Base-by-base conservation (phyloP, 148 eudicot genomes). In the Polygonum aviculare region DNA sequence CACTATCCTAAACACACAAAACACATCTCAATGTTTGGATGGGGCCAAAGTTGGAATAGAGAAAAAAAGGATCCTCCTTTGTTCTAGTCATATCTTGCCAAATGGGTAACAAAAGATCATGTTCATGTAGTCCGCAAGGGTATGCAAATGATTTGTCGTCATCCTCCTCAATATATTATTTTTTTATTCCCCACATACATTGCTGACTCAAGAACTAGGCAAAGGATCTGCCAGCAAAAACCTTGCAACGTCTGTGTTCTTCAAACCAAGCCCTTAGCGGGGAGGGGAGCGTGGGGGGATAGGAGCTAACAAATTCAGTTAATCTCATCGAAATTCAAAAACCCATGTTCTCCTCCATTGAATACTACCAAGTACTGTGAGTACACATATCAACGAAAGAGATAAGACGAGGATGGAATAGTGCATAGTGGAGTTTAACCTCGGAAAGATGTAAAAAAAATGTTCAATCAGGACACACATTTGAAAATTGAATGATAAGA, bases 161-260 rank as follows among this genome's bases (percentile, higher is more conserved):
- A 54, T 2, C 60, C 10, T 54, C 6, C 7, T n/a, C 9, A 44
- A 0, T 44, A 54, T 54, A 54, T n/a, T 12, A 18, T 9, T 5
- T 54, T 54, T 54, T 62, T 62, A 8, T 62, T 62, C 31, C 12
- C 12, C 11, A n/a, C n/a, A 57, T 5, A 59, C 18, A 59, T 21
- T 59, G 69, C 38, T 62, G 39, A 62, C 31, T 62, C 39, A 11
- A 62, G 69, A 62, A 26, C 69, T 26, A 8, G 3, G 38, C 38
- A 26, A 31, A 62, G 16, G 36, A 62, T 62, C 38, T 54, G 69
- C 35, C 33, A 62, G 69, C 69, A 62, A 10, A 33, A 62, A 12
- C 31, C 38, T 6, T 62, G 69, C 31, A 62, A 62, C 69, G 69
- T 39, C 69, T 62, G 69, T 62, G 69, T 38, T 62, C 69, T 62